Evolutionary conservation across 768 basidiomycete genomes (phyloP), one percentile per base, ranked within the genome.

Genomic region (Roridomyces roridus): DNA sequence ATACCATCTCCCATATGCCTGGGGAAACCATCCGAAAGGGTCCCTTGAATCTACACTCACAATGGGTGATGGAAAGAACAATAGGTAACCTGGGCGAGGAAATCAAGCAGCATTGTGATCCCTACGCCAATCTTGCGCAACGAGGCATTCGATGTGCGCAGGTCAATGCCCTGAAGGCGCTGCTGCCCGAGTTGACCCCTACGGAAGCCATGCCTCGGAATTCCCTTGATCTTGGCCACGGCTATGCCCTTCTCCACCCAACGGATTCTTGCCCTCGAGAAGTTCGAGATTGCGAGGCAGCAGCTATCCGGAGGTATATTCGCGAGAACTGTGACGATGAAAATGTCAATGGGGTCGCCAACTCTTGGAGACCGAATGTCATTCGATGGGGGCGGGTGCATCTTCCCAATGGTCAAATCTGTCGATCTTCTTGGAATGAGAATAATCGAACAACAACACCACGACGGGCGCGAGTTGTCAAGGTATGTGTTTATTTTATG

Each of bases 21-120:
- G 21, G 1, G 2, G 62, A 68, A 40, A 41, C 47, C 15, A 10
- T 39, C 14, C 57, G 59, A 14, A n/a, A 56, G 31, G 66, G 66
- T 1, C 62, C 59, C 6, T 39, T 31, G 1, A 51, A 20, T 9
- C 31, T 48, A 2, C 49, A 31, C 28, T 43, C 65, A 2, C 62
- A 63, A 25, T 67, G 64, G 64, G 48, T 56, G 9, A 31, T 67
- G 41, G 64, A 67, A 43, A n/a, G 61, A 2, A 63, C 58, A 0
- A 60, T 65, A 20, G 58, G 64, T 1, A 58, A 63, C 43, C 49
- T 67, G 6, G 51, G 49, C n/a, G n/a, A n/a, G n/a, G n/a, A n/a
- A n/a, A n/a, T n/a, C n/a, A n/a, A n/a, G n/a, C n/a, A n/a, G n/a
- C 60, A 50, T 35, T 57, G 52, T 15, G 44, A 67, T 18, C 50